These are phyloP conservation scores for Mucor lusitanicus DNA, from an alignment of 371 early-diverging fungal genomes.

Conservation along the genomic window DNA sequence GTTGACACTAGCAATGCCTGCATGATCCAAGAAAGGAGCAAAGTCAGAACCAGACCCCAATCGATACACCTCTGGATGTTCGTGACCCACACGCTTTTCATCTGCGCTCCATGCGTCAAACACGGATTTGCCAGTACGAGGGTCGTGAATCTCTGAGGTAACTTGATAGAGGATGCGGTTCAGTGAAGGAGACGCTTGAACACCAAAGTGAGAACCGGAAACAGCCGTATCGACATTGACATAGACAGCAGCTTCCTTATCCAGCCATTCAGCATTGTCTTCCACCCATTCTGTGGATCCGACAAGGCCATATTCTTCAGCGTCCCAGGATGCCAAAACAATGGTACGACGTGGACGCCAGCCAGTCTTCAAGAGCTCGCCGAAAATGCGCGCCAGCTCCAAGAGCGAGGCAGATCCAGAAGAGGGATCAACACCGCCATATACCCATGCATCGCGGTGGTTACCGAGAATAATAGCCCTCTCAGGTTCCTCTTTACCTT, in stretches of 20 bases:
- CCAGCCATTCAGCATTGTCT: conserved; percentile 59
- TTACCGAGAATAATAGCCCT: conserved; percentile 48
- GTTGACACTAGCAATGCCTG: conserved; percentile 61
- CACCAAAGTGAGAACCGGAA: conserved; percentile 50
- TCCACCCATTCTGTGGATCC: conserved; percentile 80
- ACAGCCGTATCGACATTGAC: conserved; percentile 64
- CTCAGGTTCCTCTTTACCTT: conserved; percentile 62
- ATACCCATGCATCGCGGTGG: conserved; percentile 76
- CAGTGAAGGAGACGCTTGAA: conserved; percentile 58
- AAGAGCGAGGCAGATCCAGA: conserved; percentile 67
- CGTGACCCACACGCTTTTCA: conserved; percentile 3
- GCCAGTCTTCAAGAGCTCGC: conserved; percentile 56
- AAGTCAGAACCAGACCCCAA: conserved; percentile 67
- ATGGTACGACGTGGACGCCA: conserved; percentile 72
- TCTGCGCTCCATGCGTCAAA: conserved; percentile 55
- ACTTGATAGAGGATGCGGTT: conserved; percentile 54
- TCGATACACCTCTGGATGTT: conserved; percentile 24
- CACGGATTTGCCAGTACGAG: conserved; percentile 46
- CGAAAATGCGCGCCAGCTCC: conserved; percentile 59
- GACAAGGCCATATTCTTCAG: conserved; percentile 66
- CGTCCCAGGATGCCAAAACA: conserved; percentile 73
- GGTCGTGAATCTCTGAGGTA: conserved; percentile 51
- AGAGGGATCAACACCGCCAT: conserved; percentile 68
- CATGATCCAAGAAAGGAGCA: conserved; percentile 60
- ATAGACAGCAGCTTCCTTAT: conserved; percentile 59